phyloP scores from a whole-genome alignment of 345 rosid species.

The Crucihimalaya himalaica region DNA sequence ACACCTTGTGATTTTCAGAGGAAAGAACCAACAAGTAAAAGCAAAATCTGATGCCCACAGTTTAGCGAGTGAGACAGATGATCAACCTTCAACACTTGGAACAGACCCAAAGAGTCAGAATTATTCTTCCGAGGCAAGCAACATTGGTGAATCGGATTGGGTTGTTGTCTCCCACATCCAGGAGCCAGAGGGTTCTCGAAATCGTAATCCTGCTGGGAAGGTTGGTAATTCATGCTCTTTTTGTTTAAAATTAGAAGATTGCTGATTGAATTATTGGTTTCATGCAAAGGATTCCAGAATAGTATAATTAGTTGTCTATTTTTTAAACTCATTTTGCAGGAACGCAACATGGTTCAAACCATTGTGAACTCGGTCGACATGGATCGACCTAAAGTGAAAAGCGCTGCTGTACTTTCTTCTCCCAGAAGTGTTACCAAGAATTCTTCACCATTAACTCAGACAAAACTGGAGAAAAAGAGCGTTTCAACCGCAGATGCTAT shows the following conservation, averaged over 20 bases:
- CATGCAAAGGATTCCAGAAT: background rate
- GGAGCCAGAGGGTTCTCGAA: slow-evolving; percentile 47
- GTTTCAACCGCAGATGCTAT: slow-evolving; percentile 40
- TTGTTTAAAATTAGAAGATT: background rate
- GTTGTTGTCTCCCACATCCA: slow-evolving; percentile 47
- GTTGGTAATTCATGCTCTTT: slow-evolving; percentile 38
- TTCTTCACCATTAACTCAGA: slow-evolving; percentile 42
- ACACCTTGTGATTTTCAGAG: slow-evolving; percentile 42
- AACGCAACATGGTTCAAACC: slow-evolving; percentile 19
- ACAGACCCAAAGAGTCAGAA: slow-evolving; percentile 45
- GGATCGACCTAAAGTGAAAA: slow-evolving; percentile 68
- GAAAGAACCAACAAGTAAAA: slow-evolving; percentile 56
- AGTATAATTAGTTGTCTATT: background rate
- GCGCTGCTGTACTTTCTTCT: slow-evolving; percentile 53
- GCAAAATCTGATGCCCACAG: slow-evolving; percentile 44
- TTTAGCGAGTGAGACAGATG: slow-evolving; percentile 54
- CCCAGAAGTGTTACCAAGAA: slow-evolving; percentile 51
- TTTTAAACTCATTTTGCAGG: slow-evolving; percentile 27
- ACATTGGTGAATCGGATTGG: slow-evolving; percentile 54
- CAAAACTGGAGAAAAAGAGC: slow-evolving; percentile 51
- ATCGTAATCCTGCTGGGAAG: slow-evolving; percentile 46
- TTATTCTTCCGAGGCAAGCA: slow-evolving; percentile 47
- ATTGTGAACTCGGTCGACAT: slow-evolving; percentile 41
- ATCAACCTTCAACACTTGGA: slow-evolving; percentile 49
- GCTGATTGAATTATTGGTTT: slow-evolving; percentile 4